phyloP scores from a whole-genome alignment of 2,329 filamentous ascomycete species.

The Claviceps maximensis region DNA sequence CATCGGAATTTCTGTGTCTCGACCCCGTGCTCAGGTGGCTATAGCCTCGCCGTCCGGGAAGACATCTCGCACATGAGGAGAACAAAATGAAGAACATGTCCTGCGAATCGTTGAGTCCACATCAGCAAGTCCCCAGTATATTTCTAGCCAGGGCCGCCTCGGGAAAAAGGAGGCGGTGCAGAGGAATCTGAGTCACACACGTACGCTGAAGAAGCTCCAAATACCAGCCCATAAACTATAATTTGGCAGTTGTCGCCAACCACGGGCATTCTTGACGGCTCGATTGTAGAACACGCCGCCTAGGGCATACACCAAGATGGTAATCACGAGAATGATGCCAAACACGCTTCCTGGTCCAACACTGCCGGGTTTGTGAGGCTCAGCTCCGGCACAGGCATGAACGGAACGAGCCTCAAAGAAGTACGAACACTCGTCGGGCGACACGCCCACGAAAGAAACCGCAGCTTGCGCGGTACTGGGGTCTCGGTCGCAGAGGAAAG shows the following conservation, averaged over 20 bases:
- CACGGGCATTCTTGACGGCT: slow-evolving; percentile 83
- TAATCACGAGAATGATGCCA: slow-evolving; percentile 65
- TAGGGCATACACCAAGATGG: slow-evolving; percentile 75
- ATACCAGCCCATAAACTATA: slow-evolving; percentile 87
- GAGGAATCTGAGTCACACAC: slow-evolving; percentile 12
- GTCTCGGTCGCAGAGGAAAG: slow-evolving; percentile 84
- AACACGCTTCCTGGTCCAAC: slow-evolving; percentile 67
- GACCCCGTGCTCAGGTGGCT: slow-evolving; percentile 45
- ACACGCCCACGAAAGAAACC: slow-evolving; percentile 69
- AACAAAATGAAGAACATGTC: slow-evolving; percentile 55
- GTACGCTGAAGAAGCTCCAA: slow-evolving; percentile 63
- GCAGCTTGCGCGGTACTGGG: slow-evolving; percentile 53
- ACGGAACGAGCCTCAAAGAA: slow-evolving; percentile 85
- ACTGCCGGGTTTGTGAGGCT: slow-evolving; percentile 60
- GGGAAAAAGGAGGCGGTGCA: neutral
- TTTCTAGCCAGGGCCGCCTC: neutral
- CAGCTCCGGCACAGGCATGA: slow-evolving; percentile 59
- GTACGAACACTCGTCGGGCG: slow-evolving; percentile 85
- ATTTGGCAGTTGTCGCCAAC: slow-evolving; percentile 92
- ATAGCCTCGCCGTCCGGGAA: slow-evolving; percentile 56
- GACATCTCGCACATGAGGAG: slow-evolving; percentile 53
- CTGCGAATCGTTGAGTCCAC: slow-evolving; percentile 21
- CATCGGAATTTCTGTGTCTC: slow-evolving; percentile 46
- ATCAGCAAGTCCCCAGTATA: neutral
- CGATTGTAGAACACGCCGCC: slow-evolving; percentile 94